A percentile compares a stretch with the other conserved stretches of the same genome.
Evolutionary conservation across 495 filamentous ascomycete species (phyloP).

Genomic region (Annulohypoxylon nitens): DNA sequence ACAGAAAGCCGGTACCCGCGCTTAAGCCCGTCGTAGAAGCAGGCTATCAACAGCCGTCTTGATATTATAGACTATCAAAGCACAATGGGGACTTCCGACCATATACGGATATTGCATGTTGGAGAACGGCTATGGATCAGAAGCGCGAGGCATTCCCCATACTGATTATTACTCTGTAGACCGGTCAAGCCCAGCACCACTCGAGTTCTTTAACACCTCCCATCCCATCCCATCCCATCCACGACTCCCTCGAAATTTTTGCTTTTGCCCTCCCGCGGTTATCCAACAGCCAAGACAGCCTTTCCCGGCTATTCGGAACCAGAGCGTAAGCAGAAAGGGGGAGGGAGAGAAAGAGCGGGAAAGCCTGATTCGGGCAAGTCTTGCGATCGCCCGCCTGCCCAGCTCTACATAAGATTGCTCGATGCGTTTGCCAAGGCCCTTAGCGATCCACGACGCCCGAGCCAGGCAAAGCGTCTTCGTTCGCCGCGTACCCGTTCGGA

Average conservation of each 20-base stretch:
- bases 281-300: not conserved
- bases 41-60: not conserved
- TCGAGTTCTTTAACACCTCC: not conserved
- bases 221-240: not conserved
- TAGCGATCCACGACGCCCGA: not conserved
- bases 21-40: not conserved
- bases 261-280: not conserved
- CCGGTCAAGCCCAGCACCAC: not conserved
- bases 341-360: not conserved
- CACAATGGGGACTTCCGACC: not conserved
- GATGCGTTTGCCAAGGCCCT: not conserved
- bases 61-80: not conserved
- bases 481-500: not conserved
- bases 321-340: not conserved
- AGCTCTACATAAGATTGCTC: constrained; percentile 2
- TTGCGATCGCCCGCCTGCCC: not conserved
- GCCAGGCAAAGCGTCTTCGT: not conserved
- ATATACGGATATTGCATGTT: not conserved
- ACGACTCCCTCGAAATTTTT: not conserved
- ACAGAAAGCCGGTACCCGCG: not conserved
- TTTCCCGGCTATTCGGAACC: not conserved
- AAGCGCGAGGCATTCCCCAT: not conserved
- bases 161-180: not conserved
- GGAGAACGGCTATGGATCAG: not conserved
- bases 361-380: not conserved